Evolutionary conservation across 768 basidiomycete genomes (phyloP), one percentile per base, ranked within the genome.

Genomic region (Amylocystis lapponica): DNA sequence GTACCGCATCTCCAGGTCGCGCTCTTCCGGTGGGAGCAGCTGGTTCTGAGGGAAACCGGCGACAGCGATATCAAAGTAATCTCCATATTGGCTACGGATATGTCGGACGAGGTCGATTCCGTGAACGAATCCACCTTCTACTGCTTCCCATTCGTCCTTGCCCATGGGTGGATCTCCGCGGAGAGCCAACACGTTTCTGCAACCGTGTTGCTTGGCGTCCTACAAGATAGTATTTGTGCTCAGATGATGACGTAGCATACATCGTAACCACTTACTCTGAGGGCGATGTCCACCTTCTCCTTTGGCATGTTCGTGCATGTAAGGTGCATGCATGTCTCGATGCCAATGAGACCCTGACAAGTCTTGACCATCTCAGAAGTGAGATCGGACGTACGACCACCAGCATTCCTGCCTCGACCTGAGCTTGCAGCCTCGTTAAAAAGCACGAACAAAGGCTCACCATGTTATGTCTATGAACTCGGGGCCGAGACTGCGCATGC

Each of bases 391-490:
- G 93, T 95, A 48, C 93, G 79, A 41, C 94, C 94, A 43, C 94
- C 94, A 41, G 94, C 94, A 69, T 95, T 95, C 93, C 93, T 96
- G 27, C 14, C 2, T 17, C 13, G 23, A n/a, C 20, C 21, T 11
- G 27, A 36, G 37, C 22, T 21, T 35, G 25, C 22, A n/a, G 29
- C 13, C 37, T 44, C 16, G 27, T 25, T 17, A 39, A 38, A 32
- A 42, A 35, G 11, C 3, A 36, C 31, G 34, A 47, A 41, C 41
- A 32, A 39, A 10, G 46, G 19, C 40, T 35, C 56, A 54, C 91
- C 91, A 98, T 61, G 95, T 98, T 58, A 98, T 95, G 62, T 98
- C 95, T 54, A 98, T 86, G 61, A 99, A 99, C 62, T 96, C 95
- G 8, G 96, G 96, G 2, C 96, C 95, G 27, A 96, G 68, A 7